Base-by-base conservation (phyloP, 2,329 filamentous ascomycete species). In the Aspergillus uvarum region DNA sequence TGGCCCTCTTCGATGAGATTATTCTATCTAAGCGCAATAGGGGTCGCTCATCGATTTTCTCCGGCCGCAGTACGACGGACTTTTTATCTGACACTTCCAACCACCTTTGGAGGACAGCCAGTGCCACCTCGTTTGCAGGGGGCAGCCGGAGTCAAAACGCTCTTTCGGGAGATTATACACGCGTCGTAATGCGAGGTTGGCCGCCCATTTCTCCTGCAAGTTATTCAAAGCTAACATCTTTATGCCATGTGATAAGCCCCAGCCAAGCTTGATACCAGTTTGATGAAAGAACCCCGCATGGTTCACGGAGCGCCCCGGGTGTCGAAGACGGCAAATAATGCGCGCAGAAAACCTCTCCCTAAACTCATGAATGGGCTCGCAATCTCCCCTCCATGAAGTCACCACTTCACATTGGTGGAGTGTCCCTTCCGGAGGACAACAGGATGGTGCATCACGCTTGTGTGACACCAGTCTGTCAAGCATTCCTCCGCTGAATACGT, bases 281-380 rank as follows among this genome's bases (percentile, higher is more conserved):
- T 97, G 51, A 96, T 98, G 92, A 91, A 92, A 74, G 93, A 97
- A 76, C 93, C 93, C 31, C 85, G 93, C 59, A 87, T 91, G 63
- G 94, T 96, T 44, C 92, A 96, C 74, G 93, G 93, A 38, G 87
- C 92, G n/a, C 92, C 92, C 29, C 78, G 84, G 59, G 80, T 86
- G 16, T 81, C 82, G 29, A 79, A 78, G 65, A 71, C 74, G 54
- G 71, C 73, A 59, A 78, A 78, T 66, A 78, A 71, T 59, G 76
- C 75, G 31, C 73, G 75, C 54, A 67, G 76, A 58, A 79, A 78
- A 64, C 77, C 77, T 38, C 71, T 79, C 35, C 76, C 76, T 31
- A 76, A 77, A 56, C 68, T 76, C n/a, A 77, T 79, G 70, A 76
- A 75, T 59, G 76, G 75, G 7, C 70, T 76, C 54, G 68, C 72